Evolutionary conservation across 305 asterid species (phyloP).

Genomic region (Fraxinus nigra): DNA sequence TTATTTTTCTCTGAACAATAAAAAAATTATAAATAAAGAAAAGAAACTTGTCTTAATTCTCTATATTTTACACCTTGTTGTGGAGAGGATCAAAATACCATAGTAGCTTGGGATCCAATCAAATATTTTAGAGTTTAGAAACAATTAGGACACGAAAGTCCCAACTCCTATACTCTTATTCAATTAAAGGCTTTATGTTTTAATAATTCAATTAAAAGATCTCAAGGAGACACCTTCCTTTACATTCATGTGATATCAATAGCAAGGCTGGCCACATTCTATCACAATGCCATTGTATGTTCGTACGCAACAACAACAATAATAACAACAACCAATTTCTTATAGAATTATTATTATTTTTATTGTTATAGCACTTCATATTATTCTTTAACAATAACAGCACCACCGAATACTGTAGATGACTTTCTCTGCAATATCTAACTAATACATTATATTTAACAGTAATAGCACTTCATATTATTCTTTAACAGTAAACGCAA

Average conservation of each 20-base stretch:
- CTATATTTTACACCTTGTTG: too few species aligned
- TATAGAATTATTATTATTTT: not conserved
- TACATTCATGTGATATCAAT: not conserved
- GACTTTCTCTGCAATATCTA: not conserved
- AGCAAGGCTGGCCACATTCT: conserved; percentile 39
- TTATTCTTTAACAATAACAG: too few species aligned
- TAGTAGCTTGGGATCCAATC: not conserved
- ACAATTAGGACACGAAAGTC: not conserved
- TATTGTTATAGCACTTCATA: too few species aligned
- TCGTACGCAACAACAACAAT: not conserved
- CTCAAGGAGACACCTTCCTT: not conserved
- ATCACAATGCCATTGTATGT: conserved; percentile 26
- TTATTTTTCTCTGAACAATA: too few species aligned
- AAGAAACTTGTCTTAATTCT: not conserved
- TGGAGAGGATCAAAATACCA: too few species aligned
- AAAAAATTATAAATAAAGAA: too few species aligned
- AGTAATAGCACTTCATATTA: too few species aligned
- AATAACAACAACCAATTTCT: too few species aligned
- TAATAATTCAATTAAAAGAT: conserved; percentile 27
- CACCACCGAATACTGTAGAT: not conserved
- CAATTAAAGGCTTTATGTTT: not conserved
- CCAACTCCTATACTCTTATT: not conserved
- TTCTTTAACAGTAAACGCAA: too few species aligned
- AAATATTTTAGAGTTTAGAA: too few species aligned
- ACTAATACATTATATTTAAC: not conserved